phyloP scores from a whole-genome alignment of 2,329 filamentous ascomycete genomes.

The Corinectria fuckeliana region DNA sequence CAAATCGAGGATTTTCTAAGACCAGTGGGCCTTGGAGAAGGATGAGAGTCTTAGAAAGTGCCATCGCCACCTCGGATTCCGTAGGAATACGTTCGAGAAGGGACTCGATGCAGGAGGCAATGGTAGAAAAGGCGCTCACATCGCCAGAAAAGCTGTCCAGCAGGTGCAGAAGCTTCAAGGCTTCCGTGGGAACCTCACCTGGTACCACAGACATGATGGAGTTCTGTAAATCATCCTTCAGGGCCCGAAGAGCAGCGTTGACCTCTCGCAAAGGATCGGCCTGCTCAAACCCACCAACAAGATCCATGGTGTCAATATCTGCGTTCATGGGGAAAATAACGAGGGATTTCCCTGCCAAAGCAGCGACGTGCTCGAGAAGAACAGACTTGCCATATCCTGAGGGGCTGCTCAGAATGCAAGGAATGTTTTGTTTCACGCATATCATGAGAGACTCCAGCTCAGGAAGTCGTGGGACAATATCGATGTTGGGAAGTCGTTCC shows the following conservation, averaged over 20 bases:
- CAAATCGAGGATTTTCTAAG: slow-evolving; percentile 81
- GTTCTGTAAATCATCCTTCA: slow-evolving; percentile 59
- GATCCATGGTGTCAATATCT: slow-evolving; percentile 95
- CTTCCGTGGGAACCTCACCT: slow-evolving; percentile 51
- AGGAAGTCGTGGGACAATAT: slow-evolving; percentile 64
- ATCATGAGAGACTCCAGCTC: slow-evolving; percentile 87
- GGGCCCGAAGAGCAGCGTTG: slow-evolving; percentile 58
- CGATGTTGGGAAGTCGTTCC: slow-evolving; percentile 57
- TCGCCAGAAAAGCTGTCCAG: slow-evolving; percentile 53
- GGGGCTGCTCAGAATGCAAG: slow-evolving; percentile 85
- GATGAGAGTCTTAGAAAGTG: slow-evolving; percentile 55
- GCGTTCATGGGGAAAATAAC: slow-evolving; percentile 89
- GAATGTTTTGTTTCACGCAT: slow-evolving; percentile 85
- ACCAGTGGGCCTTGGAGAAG: slow-evolving; percentile 60
- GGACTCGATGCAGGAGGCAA: slow-evolving; percentile 47
- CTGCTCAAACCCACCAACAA: slow-evolving; percentile 97
- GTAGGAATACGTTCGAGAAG: slow-evolving; percentile 51
- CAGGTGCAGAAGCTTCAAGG: slow-evolving; percentile 57
- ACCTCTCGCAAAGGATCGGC: slow-evolving; percentile 80
- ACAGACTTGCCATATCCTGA: slow-evolving; percentile 88
- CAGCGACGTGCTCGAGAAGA: slow-evolving; percentile 81
- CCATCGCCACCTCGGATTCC: slow-evolving; percentile 52
- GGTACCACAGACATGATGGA: slow-evolving; percentile 58
- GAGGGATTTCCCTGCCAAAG: slow-evolving; percentile 75
- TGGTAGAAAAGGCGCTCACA: slow-evolving; percentile 44